These are phyloP conservation scores for Colletotrichum aenigma DNA, from an alignment of 2,329 filamentous ascomycete genomes.

Conservation along the genomic window DNA sequence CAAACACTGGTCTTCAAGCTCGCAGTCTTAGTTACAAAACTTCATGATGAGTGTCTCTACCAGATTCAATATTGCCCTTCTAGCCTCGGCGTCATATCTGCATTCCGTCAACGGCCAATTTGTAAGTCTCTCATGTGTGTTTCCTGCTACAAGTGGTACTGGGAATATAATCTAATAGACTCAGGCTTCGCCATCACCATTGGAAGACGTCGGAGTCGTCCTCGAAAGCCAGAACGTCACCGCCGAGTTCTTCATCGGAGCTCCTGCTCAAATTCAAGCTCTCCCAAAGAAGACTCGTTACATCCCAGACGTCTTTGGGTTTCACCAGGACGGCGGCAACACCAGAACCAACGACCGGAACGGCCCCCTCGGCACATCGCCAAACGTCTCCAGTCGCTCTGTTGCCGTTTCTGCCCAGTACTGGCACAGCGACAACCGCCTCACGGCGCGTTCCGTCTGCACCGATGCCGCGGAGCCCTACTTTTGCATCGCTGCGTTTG, in stretches of 20 bases:
- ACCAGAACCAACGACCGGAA: background rate
- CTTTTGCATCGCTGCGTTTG: background rate
- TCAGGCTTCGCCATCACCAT: background rate
- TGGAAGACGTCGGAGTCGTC: background rate
- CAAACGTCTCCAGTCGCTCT: background rate
- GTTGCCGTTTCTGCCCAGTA: background rate
- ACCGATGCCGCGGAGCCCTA: background rate
- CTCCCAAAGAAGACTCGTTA: background rate
- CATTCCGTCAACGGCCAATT: fast-evolving
- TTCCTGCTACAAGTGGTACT: too few species aligned
- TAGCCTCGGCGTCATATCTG: background rate
- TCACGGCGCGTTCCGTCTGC: background rate
- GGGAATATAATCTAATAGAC: background rate
- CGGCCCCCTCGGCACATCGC: background rate
- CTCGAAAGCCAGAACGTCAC: background rate
- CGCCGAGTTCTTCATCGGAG: background rate
- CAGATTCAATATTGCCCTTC: background rate
- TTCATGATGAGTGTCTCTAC: background rate
- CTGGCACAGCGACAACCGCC: background rate
- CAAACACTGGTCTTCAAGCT: fast-evolving
- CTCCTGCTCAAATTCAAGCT: background rate
- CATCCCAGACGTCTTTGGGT: background rate
- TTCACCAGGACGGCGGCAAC: background rate
- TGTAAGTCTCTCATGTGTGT: background rate
- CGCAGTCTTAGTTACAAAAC: background rate